Percentiles rank a stretch among this genome's conserved stretches.
Conservation (phyloP, 2,329 filamentous ascomycete genomes). For the Scedosporium aurantiacum region DNA sequence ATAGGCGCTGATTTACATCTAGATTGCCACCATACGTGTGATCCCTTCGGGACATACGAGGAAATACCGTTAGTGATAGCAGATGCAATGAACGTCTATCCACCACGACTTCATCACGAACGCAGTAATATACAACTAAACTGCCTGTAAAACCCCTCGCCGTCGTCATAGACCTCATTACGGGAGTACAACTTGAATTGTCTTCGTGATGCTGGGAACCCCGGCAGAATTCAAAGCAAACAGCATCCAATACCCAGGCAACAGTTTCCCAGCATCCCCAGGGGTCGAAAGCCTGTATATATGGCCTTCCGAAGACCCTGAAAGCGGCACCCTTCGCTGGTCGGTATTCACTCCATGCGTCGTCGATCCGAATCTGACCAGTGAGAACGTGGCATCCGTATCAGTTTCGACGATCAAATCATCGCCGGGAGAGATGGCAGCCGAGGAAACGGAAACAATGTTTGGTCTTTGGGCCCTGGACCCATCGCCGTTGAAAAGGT, state of each 20-base stretch:
- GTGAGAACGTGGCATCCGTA: constrained; percentile 20
- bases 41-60: too few species aligned
- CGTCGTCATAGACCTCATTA: not conserved
- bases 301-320: constrained; percentile 15
- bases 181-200: constrained; percentile 19
- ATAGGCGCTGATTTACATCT: too few species aligned
- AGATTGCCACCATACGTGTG: too few species aligned
- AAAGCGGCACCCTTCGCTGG: constrained; percentile 39
- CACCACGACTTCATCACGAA: too few species aligned
- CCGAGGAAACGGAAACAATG: constrained; percentile 24
- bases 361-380: constrained; percentile 36
- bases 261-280: constrained; percentile 32
- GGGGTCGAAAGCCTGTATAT: constrained; percentile 31
- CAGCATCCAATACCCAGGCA: constrained; percentile 44
- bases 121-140: too few species aligned
- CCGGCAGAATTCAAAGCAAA: constrained; percentile 36
- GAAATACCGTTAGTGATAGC: too few species aligned
- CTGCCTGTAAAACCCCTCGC: too few species aligned
- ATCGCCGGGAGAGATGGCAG: constrained; percentile 20
- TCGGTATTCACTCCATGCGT: constrained; percentile 50
- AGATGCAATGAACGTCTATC: too few species aligned
- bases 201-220: constrained; percentile 34
- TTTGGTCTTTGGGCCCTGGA: constrained; percentile 26
- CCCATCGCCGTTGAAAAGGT: constrained; percentile 38
- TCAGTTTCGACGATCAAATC: constrained; percentile 12